A percentile compares a stretch with the other conserved stretches of the same genome.
phyloP scores from a whole-genome alignment of 768 basidiomycete species.

The Leccinum subgranulosum region DNA sequence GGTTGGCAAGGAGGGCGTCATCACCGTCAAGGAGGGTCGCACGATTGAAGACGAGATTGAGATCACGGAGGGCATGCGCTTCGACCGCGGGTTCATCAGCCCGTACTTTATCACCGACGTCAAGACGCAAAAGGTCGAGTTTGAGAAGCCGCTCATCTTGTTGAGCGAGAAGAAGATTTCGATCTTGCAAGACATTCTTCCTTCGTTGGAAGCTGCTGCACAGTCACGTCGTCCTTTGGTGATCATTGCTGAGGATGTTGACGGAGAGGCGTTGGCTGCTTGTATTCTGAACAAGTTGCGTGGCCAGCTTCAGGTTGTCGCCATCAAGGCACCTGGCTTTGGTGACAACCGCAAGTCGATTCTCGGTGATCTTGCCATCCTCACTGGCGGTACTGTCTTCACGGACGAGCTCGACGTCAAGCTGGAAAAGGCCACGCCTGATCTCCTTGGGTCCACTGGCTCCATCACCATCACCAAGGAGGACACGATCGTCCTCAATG shows the following conservation, averaged over 20 bases:
- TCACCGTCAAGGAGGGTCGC: constrained; percentile 98
- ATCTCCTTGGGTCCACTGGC: constrained; percentile 89
- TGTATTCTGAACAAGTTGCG: constrained; percentile 99
- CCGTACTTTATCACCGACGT: constrained; percentile 99
- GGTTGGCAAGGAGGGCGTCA: constrained; percentile 99
- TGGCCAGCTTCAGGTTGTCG: constrained; percentile 90
- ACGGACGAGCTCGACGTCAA: constrained; percentile 96
- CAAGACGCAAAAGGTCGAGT: constrained; percentile 93
- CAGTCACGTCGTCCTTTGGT: constrained; percentile 86
- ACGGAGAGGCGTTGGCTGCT: constrained; percentile 96
- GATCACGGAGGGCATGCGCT: constrained; percentile 99
- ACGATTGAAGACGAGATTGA: constrained; percentile 99
- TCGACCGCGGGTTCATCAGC: constrained; percentile 97
- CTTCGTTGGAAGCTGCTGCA: constrained; percentile 78
- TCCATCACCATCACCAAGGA: constrained; percentile 96
- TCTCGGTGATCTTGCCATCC: constrained; percentile 94
- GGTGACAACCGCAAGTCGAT: constrained; percentile 99
- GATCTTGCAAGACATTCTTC: constrained; percentile 90
- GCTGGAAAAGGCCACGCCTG: constrained; percentile 84
- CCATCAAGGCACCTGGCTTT: constrained; percentile 97
- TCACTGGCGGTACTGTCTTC: constrained; percentile 98
- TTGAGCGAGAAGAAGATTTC: constrained; percentile 99
- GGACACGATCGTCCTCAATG: constrained; percentile 95
- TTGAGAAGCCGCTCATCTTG: constrained; percentile 93
- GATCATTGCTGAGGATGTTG: constrained; percentile 97